A percentile compares a stretch with the other conserved stretches of the same genome.
phyloP scores from a whole-genome alignment of 2,329 filamentous ascomycete genomes.

The Aspergillus chevalieri region DNA sequence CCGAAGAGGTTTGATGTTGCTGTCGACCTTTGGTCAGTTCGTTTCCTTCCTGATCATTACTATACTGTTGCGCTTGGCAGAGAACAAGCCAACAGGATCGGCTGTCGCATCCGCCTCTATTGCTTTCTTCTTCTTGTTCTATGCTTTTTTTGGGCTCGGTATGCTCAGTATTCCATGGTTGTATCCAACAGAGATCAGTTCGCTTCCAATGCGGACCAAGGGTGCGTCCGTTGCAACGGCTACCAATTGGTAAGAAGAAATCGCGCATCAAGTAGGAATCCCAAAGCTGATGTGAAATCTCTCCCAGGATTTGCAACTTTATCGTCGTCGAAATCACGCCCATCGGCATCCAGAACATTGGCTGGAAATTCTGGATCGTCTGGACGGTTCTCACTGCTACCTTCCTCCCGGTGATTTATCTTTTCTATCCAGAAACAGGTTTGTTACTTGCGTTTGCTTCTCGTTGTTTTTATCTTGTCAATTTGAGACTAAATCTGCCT shows the following conservation, averaged over 20 bases:
- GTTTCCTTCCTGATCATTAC: slow-evolving; percentile 47
- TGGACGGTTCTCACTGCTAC: slow-evolving; percentile 21
- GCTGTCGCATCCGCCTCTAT: slow-evolving; percentile 45
- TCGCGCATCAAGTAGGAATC: too few species aligned
- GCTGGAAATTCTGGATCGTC: slow-evolving; percentile 27
- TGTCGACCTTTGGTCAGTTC: slow-evolving; percentile 42
- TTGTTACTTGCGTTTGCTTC: too few species aligned
- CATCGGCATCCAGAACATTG: slow-evolving; percentile 23
- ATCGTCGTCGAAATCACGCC: slow-evolving; percentile 30
- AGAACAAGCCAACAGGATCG: slow-evolving; percentile 26
- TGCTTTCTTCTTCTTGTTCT: slow-evolving; percentile 41
- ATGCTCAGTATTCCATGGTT: slow-evolving; percentile 36
- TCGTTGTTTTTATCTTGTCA: too few species aligned
- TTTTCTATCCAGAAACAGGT: slow-evolving; percentile 27
- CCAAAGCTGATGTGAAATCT: too few species aligned
- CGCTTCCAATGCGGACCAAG: slow-evolving; percentile 30
- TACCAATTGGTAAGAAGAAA: slow-evolving; percentile 19
- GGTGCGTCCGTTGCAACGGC: slow-evolving; percentile 24
- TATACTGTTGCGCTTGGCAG: slow-evolving; percentile 28
- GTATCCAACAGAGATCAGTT: slow-evolving; percentile 30
- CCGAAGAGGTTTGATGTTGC: slow-evolving; percentile 46
- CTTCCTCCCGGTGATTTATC: slow-evolving; percentile 23
- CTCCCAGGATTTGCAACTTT: slow-evolving; percentile 17
- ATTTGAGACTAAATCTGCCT: too few species aligned
- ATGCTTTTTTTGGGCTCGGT: slow-evolving; percentile 35